These are phyloP conservation scores for Candida smagusa DNA, from an alignment of 1,139 yeast genomes.

Conservation along the genomic window DNA sequence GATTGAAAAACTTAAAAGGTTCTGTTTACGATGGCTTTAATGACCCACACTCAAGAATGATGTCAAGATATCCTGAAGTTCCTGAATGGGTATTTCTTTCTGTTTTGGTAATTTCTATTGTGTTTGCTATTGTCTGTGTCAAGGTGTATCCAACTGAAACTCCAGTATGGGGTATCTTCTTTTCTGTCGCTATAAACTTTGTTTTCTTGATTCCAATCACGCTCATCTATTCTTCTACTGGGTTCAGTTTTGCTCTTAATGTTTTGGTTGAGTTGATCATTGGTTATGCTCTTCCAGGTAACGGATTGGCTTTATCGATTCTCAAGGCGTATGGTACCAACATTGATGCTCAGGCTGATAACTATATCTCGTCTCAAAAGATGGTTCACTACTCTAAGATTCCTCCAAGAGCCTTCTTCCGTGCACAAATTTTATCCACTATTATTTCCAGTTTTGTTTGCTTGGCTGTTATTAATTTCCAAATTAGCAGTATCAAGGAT, in stretches of 20 bases:
- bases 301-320: slow-evolving; percentile 18
- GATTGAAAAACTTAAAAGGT: slow-evolving; percentile 7
- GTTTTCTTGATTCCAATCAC: slow-evolving; percentile 19
- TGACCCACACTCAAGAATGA: slow-evolving; percentile 15
- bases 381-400: slow-evolving; percentile 33
- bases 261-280: slow-evolving; percentile 20
- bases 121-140: slow-evolving; percentile 15
- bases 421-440: slow-evolving; percentile 30
- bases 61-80: slow-evolving; percentile 16
- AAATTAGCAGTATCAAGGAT: slow-evolving; percentile 22
- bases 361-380: slow-evolving; percentile 35
- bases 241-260: slow-evolving; percentile 17
- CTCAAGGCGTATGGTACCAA: slow-evolving; percentile 21
- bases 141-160: slow-evolving; percentile 18
- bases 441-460: slow-evolving; percentile 24
- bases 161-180: slow-evolving; percentile 22
- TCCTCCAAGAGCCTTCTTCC: slow-evolving; percentile 34
- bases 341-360: slow-evolving; percentile 34
- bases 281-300: slow-evolving; percentile 21
- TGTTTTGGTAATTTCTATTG: slow-evolving; percentile 13
- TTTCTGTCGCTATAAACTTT: slow-evolving; percentile 19
- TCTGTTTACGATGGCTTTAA: slow-evolving; percentile 14
- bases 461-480: slow-evolving; percentile 29
- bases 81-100: slow-evolving; percentile 16
- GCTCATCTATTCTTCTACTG: slow-evolving; percentile 16